phyloP scores from a whole-genome alignment of 345 rosid species.

The Eucalyptus polyanthemos region DNA sequence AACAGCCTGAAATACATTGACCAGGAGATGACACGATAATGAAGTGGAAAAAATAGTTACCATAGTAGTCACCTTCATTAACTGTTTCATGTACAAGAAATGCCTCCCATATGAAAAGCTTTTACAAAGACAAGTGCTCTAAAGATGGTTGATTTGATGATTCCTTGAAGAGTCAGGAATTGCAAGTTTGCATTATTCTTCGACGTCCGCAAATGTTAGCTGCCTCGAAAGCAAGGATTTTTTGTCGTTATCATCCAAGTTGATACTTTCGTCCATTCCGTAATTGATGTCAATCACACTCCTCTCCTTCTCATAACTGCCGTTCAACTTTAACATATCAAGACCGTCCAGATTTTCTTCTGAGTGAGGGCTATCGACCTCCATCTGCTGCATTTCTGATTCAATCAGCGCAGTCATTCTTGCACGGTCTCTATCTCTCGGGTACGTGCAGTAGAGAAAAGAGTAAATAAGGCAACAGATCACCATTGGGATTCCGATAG shows the following conservation, averaged over 20 bases:
- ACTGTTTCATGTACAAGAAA: not conserved
- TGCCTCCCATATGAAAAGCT: not conserved
- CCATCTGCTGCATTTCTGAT: constrained; percentile 47
- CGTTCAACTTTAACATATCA: not conserved
- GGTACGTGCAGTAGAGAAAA: constrained; percentile 65
- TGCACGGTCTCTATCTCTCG: constrained; percentile 67
- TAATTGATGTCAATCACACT: constrained; percentile 16
- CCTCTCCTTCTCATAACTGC: not conserved
- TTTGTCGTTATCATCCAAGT: not conserved
- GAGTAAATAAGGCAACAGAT: constrained; percentile 72
- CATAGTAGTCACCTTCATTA: not conserved
- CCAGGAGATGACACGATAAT: not conserved
- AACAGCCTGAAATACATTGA: not conserved
- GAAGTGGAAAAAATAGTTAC: not conserved
- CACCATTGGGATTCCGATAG: constrained; percentile 68
- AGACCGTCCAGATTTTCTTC: constrained; percentile 3
- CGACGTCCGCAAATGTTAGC: constrained; percentile 13
- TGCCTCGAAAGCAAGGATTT: constrained; percentile 14
- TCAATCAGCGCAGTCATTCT: constrained; percentile 62
- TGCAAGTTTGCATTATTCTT: not conserved
- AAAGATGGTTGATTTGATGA: no score
- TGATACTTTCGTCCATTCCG: constrained; percentile 7
- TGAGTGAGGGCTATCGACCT: not conserved
- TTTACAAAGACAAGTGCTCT: not conserved
- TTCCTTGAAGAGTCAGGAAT: not conserved